Base-by-base conservation (phyloP, 1,139 yeast species). In the Debaryomycetaceae sp. region DNA sequence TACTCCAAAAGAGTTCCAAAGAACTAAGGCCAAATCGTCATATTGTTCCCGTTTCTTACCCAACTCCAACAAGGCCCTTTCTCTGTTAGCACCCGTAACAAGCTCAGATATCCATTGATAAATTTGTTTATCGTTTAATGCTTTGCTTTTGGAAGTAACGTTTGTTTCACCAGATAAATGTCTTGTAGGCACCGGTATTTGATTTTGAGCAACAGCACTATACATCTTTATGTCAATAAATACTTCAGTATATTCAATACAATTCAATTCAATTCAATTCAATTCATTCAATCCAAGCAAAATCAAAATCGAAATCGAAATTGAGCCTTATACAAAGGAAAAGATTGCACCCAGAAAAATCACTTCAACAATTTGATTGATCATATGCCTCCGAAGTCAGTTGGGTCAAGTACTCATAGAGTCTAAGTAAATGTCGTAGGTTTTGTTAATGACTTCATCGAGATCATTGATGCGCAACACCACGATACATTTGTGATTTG, bases 1-100 rank as follows among this genome's bases (percentile, higher is more conserved):
- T 14, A 91, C 97, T 24, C 98, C 99, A 67, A 86, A 91, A 5
- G 97, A 87, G 56, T 93, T 86, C 99, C 99, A 93, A 48, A 93
- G 72, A 5, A 91, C 95, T 39, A 90, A 68, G 0, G 99, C 98
- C 51, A 93, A 75, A 60, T 93, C 98, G 47, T 90, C 97, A 60
- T 88, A 91, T 60, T 89, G 93, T 59, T 93, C 99, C 52, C 99
- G 77, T 58, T 90, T 91, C 62, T 93, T 89, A 6, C 98, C 97
- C 42, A 93, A 72, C 61, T 91, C 98, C 51, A 90, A 68, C 45
- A 93, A 72, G 1, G 99, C 98, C 57, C 93, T 88, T 59, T 93
- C 99, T 57, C 95, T 81, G 59, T 87, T 87, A 36, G 91, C 87
- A 1, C 97, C 97, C 46, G 88, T 85, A 36, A 89, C 90, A 44